Evolutionary conservation across 1,284 basidiomycete genomes (phyloP).

Genomic region (Ceratobasidium theobromae): DNA sequence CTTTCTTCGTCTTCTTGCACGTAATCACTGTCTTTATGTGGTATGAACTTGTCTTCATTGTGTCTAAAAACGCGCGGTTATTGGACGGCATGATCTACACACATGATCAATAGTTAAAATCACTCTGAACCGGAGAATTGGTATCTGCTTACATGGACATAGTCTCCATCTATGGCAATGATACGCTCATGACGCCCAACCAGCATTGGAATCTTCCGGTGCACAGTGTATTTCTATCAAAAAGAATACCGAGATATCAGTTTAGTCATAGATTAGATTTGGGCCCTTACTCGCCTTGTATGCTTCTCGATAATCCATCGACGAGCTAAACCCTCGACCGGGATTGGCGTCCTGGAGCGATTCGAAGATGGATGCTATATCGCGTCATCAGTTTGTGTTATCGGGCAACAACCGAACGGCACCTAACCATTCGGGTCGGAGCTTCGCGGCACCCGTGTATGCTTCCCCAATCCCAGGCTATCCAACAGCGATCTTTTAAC

Average conservation of each 20-base stretch:
- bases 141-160: constrained; percentile 71
- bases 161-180: constrained; percentile 93
- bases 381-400: constrained; percentile 6
- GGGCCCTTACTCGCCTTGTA: constrained; percentile 66
- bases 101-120: constrained; percentile 32
- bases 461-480: constrained; percentile 59
- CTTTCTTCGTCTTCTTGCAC: constrained; percentile 82
- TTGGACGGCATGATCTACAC: constrained; percentile 83
- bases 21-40: constrained; percentile 86
- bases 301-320: constrained; percentile 44
- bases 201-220: constrained; percentile 91
- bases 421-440: constrained; percentile 87
- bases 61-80: constrained; percentile 83
- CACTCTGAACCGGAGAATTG: constrained; percentile 37
- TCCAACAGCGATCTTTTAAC: constrained; percentile 78
- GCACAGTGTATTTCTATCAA: constrained; percentile 84
- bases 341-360: constrained; percentile 57
- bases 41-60: constrained; percentile 86
- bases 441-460: constrained; percentile 53
- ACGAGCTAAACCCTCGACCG: constrained; percentile 27
- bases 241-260: background rate
- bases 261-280: background rate
- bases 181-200: constrained; percentile 87
- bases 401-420: background rate
- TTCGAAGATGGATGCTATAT: constrained; percentile 86